A percentile compares a stretch with the other conserved stretches of the same genome.
Evolutionary conservation across 2,329 filamentous ascomycete genomes (phyloP).

Genomic region (Myotisia sp.): DNA sequence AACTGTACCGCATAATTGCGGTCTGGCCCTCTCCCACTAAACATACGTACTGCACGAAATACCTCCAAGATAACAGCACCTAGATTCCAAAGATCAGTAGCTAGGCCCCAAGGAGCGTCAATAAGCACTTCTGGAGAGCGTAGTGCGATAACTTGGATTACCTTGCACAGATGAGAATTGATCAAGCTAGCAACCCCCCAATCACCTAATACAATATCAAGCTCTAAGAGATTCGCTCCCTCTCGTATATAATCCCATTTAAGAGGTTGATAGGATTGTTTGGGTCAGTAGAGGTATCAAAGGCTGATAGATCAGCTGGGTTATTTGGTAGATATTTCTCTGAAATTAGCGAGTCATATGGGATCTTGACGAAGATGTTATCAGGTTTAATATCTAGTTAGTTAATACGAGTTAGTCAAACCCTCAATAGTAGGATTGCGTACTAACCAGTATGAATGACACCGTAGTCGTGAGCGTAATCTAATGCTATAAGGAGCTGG

Average conservation of each 20-base stretch:
- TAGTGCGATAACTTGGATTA: conserved; percentile 16
- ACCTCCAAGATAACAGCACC: conserved; percentile 12
- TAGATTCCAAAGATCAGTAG: conserved; percentile 19
- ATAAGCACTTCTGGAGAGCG: conserved; percentile 19
- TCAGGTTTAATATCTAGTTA: conserved; percentile 15
- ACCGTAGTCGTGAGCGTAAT: conserved; percentile 5
- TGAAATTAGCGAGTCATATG: conserved; percentile 7
- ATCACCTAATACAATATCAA: conserved; percentile 16
- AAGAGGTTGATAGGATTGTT: conserved; percentile 5
- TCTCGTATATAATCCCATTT: conserved; percentile 9
- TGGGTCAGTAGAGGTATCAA: too few species aligned
- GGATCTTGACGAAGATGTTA: conserved; percentile 16
- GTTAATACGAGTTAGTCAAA: not conserved
- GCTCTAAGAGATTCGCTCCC: conserved; percentile 6
- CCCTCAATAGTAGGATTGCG: not conserved
- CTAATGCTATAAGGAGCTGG: conserved; percentile 6
- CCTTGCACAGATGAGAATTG: conserved; percentile 14
- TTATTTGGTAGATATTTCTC: conserved; percentile 10
- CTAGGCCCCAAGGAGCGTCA: conserved; percentile 15
- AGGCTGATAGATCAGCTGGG: too few species aligned
- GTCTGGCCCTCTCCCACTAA: conserved; percentile 5
- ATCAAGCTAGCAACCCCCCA: conserved; percentile 16
- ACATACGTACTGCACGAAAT: conserved; percentile 11
- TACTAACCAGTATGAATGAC: conserved; percentile 7
- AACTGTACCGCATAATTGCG: conserved; percentile 9